phyloP scores from a whole-genome alignment of 2,329 filamentous ascomycete species.

The Penicillium sp. region DNA sequence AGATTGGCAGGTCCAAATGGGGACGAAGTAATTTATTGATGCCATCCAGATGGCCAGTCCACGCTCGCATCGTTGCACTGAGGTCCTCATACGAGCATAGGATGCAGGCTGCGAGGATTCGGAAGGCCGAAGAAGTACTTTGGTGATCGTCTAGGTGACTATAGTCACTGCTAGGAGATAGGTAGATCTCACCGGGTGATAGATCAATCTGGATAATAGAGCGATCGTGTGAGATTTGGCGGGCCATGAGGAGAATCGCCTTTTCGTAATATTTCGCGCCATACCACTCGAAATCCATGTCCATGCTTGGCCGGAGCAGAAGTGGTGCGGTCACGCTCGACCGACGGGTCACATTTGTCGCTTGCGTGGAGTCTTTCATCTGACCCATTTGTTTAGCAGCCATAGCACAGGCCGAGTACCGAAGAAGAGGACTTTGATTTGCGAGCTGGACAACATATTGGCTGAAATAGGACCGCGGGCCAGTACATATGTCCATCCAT shows the following conservation, averaged over 20 bases:
- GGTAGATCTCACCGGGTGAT: constrained; percentile 12
- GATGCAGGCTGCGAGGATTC: constrained; percentile 17
- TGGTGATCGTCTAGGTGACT: constrained; percentile 2
- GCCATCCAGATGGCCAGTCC: constrained; percentile 21
- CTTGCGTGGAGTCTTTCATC: constrained; percentile 9
- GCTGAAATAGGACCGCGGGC: constrained; percentile 20
- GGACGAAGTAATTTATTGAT: constrained; percentile 15
- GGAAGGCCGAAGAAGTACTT: constrained; percentile 1
- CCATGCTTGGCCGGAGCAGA: constrained; percentile 9
- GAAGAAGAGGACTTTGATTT: constrained; percentile 11
- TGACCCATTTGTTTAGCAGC: constrained; percentile 25
- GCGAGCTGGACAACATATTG: constrained; percentile 13
- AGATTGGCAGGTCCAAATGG: constrained; percentile 1
- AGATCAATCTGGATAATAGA: constrained; percentile 3
- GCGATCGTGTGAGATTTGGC: constrained; percentile 12
- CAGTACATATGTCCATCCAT: constrained; percentile 23
- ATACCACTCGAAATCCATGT: constrained; percentile 23
- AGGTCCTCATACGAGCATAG: constrained; percentile 23
- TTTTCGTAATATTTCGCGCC: constrained; percentile 26
- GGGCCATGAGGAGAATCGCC: constrained; percentile 20
- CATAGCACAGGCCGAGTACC: constrained; percentile 23
- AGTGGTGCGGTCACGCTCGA: constrained; percentile 10
- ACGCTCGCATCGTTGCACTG: constrained; percentile 18
- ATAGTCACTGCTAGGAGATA: neutral
- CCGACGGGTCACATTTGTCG: constrained; percentile 9